A percentile compares a stretch with the other conserved stretches of the same genome.
Evolutionary conservation across 139 green algal genomes (phyloP).

Genomic region (Marvania coccoides): DNA sequence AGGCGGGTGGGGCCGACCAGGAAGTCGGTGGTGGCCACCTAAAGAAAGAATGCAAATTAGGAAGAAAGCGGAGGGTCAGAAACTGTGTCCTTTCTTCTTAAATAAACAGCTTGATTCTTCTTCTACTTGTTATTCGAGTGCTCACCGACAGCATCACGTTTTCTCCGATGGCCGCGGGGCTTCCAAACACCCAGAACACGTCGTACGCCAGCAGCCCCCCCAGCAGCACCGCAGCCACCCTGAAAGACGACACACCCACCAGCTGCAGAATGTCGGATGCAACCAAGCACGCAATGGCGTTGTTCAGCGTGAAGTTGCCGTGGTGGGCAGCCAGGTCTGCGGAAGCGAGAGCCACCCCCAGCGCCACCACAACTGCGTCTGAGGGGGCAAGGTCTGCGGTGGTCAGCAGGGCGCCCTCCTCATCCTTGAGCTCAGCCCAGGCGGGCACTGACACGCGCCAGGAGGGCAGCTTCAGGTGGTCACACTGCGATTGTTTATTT

Average conservation of each 20-base stretch:
- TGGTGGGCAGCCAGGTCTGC: conserved; percentile 44
- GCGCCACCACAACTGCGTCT: conserved; percentile 10
- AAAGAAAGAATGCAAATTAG: too few species aligned
- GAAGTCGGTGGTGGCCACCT: conserved; percentile 43
- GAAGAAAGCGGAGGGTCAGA: too few species aligned
- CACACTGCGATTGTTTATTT: conserved; percentile 2
- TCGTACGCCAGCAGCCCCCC: conserved; percentile 86
- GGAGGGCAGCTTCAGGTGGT: conserved; percentile 26
- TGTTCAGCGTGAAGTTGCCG: conserved; percentile 75
- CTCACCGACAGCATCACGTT: conserved; percentile 82
- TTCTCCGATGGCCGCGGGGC: conserved; percentile 30
- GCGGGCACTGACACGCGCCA: conserved; percentile 42
- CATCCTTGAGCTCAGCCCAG: conserved; percentile 28
- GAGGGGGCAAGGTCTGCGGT: conserved; percentile 14
- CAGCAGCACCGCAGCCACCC: conserved; percentile 63
- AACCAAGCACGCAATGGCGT: conserved; percentile 47
- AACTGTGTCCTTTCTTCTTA: too few species aligned
- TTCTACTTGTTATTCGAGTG: too few species aligned
- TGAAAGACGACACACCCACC: conserved; percentile 66
- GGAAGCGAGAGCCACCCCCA: conserved; percentile 40
- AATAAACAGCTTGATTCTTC: too few species aligned
- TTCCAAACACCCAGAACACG: conserved; percentile 86
- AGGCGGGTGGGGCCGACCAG: conserved; percentile 66
- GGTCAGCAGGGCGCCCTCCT: conserved; percentile 29
- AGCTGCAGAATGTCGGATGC: conserved; percentile 55